These are phyloP conservation scores for Hemerocallis citrina DNA, from an alignment of 106 monocot genomes.

Conservation along the genomic window DNA sequence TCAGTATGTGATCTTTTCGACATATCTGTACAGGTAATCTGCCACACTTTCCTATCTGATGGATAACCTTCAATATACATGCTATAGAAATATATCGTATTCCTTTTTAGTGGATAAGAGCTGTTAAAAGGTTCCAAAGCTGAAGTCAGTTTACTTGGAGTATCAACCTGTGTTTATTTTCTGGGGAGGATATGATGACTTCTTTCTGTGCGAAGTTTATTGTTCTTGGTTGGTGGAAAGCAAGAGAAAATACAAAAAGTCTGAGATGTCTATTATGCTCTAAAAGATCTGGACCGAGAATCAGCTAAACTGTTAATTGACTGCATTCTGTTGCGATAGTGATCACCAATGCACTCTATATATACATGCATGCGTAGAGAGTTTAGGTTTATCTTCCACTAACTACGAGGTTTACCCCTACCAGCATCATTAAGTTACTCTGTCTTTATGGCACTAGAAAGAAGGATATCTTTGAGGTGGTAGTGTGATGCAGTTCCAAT, in stretches of 20 bases:
- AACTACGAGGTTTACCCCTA: neutral
- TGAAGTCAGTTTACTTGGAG: neutral
- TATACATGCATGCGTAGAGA: no score
- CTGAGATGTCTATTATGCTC: neutral
- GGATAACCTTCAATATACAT: constrained; percentile 8
- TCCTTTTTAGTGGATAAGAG: neutral
- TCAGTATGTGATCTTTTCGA: neutral
- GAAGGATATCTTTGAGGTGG: neutral
- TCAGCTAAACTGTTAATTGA: neutral
- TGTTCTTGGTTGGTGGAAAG: neutral
- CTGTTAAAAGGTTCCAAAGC: neutral
- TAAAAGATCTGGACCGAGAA: neutral
- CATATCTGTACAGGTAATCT: constrained; percentile 21
- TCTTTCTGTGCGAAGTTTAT: neutral
- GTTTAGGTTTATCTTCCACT: neutral
- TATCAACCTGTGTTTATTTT: neutral
- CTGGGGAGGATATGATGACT: neutral
- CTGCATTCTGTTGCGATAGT: neutral
- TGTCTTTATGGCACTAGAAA: neutral
- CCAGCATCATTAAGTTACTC: neutral
- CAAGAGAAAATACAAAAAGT: neutral
- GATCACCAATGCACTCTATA: neutral
- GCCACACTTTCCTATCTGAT: constrained; percentile 4
- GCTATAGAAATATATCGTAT: neutral
- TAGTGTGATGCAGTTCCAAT: neutral